phyloP scores from a whole-genome alignment of 306 rosid species.

The Oemleria cerasiformis region DNA sequence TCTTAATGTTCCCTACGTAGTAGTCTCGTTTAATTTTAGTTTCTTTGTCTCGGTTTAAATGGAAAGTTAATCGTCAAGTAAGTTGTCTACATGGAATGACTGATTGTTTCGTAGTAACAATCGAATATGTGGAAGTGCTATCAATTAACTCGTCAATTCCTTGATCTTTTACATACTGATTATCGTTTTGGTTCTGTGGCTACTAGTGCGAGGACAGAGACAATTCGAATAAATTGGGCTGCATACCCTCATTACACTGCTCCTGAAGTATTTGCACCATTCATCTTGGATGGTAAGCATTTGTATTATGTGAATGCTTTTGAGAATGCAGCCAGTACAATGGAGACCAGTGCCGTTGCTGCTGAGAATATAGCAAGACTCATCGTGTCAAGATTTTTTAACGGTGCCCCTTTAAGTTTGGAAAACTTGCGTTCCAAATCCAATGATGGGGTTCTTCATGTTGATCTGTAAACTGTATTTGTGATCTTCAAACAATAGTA shows the following conservation, averaged over 20 bases:
- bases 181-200: neutral
- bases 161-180: slow-evolving; percentile 5
- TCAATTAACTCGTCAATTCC: neutral
- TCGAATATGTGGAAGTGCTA: neutral
- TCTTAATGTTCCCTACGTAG: neutral
- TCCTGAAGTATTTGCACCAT: slow-evolving; percentile 86
- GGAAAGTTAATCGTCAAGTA: neutral
- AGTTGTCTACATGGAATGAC: neutral
- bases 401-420: slow-evolving; percentile 20
- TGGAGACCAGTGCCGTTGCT: slow-evolving; percentile 88
- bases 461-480: slow-evolving; percentile 47
- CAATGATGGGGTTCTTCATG: slow-evolving; percentile 36
- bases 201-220: slow-evolving; percentile 65
- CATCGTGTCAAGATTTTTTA: slow-evolving; percentile 64
- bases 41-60: neutral
- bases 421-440: slow-evolving; percentile 20
- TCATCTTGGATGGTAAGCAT: slow-evolving; percentile 73
- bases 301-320: slow-evolving; percentile 89
- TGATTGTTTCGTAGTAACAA: neutral
- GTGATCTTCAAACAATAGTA: neutral
- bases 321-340: slow-evolving; percentile 96
- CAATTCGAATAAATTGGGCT: slow-evolving; percentile 76
- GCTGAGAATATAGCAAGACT: slow-evolving; percentile 94
- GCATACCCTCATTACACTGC: slow-evolving; percentile 87
- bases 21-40: neutral